These are phyloP conservation scores for Candida ovalis DNA, from an alignment of 805 yeast genomes.

Conservation along the genomic window DNA sequence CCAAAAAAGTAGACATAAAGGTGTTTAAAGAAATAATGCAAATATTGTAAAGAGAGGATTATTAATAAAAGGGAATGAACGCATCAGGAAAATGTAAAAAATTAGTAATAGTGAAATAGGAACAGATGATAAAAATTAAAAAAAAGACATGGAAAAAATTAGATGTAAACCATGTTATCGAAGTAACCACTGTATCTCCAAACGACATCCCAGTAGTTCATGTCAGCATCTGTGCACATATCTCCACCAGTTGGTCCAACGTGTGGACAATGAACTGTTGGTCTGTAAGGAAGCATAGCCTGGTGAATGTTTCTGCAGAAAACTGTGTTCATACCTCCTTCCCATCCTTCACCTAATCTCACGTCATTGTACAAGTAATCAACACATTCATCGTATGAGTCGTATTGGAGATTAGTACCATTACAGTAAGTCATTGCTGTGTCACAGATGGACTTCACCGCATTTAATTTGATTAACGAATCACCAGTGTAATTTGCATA, in stretches of 20 bases:
- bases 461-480: conserved; percentile 3
- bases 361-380: conserved; percentile 1
- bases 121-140: too few species aligned
- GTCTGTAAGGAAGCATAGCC: conserved; percentile 22
- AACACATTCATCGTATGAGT: conserved; percentile 12
- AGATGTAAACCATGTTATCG: conserved; percentile 27
- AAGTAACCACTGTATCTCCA: not conserved
- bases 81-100: too few species aligned
- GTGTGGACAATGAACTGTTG: conserved; percentile 24
- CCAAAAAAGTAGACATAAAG: too few species aligned
- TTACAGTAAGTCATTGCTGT: conserved; percentile 17
- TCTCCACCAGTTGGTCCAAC: conserved; percentile 25
- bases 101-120: too few species aligned
- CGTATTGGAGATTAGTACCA: conserved; percentile 19
- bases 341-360: conserved; percentile 20
- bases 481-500: conserved; percentile 2
- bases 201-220: conserved; percentile 8
- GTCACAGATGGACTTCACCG: conserved; percentile 18
- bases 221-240: conserved; percentile 23
- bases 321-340: conserved; percentile 26
- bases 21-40: too few species aligned
- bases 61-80: too few species aligned
- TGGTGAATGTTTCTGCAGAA: conserved; percentile 26
- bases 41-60: too few species aligned
- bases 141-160: too few species aligned